phyloP scores from a whole-genome alignment of 1,284 basidiomycete genomes.

The Thecaphora thlaspeos region DNA sequence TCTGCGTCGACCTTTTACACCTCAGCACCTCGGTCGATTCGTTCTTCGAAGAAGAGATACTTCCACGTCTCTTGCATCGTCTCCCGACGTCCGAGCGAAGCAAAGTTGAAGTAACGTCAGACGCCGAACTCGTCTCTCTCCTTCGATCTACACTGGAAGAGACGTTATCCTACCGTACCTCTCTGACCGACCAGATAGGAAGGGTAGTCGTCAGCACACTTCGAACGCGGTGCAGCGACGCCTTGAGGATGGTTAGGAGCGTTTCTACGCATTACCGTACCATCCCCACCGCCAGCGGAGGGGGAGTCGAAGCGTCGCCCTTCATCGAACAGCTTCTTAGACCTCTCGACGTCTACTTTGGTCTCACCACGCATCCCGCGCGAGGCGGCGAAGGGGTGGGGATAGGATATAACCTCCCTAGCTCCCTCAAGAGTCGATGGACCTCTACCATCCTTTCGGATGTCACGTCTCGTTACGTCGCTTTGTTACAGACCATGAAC shows the following conservation, averaged over 20 bases:
- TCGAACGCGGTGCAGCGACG: not conserved
- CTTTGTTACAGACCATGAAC: constrained; percentile 42
- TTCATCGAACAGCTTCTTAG: not conserved
- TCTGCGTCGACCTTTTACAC: not conserved
- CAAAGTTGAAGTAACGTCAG: not conserved
- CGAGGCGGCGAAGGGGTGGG: not conserved
- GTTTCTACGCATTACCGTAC: not conserved
- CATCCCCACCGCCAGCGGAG: no score
- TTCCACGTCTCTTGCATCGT: not conserved
- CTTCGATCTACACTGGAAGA: not conserved
- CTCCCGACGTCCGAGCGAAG: not conserved
- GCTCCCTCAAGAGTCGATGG: constrained; percentile 8
- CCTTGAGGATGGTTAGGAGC: not conserved
- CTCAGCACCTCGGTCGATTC: not conserved
- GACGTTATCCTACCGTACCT: not conserved
- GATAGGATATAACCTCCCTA: no score
- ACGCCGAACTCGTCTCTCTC: not conserved
- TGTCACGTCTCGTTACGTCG: constrained; percentile 22
- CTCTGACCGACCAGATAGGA: not conserved
- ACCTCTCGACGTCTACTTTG: not conserved
- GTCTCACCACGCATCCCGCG: not conserved
- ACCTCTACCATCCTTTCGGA: constrained; percentile 15
- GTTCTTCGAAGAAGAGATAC: not conserved
- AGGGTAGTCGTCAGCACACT: not conserved
- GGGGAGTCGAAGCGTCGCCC: not conserved